Evolutionary conservation across 768 basidiomycete species (phyloP).

Genomic region (Pleurotus ostreatus): DNA sequence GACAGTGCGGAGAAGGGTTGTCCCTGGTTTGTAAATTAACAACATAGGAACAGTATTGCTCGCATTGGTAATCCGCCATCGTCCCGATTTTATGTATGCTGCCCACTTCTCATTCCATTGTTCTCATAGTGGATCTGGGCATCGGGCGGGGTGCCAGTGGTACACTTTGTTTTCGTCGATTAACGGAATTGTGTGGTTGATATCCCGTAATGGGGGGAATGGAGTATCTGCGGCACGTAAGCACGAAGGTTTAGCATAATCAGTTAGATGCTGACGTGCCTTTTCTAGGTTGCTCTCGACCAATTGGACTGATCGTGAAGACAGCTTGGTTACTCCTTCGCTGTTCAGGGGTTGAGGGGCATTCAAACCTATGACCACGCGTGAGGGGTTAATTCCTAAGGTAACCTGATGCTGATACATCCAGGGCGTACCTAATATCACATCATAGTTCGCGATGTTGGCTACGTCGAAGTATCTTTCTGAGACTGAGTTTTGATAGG

Average conservation of each 20-base stretch:
- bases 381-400: slow-evolving; percentile 22
- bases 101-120: slow-evolving; percentile 18
- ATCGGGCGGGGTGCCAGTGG: slow-evolving; percentile 17
- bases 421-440: slow-evolving; percentile 31
- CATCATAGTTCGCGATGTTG: slow-evolving; percentile 33
- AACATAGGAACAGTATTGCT: slow-evolving; percentile 14
- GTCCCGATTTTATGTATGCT: slow-evolving; percentile 16
- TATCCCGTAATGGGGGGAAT: slow-evolving; percentile 20
- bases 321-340: slow-evolving; percentile 6
- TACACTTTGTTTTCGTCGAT: slow-evolving; percentile 20
- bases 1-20: slow-evolving; percentile 26
- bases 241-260: slow-evolving; percentile 17
- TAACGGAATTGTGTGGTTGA: slow-evolving; percentile 22
- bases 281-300: slow-evolving; percentile 6
- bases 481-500: slow-evolving; percentile 28
- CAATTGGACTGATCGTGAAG: slow-evolving; percentile 8
- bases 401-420: slow-evolving; percentile 25
- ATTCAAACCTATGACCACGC: slow-evolving; percentile 12
- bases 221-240: slow-evolving; percentile 15
- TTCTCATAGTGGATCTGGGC: slow-evolving; percentile 17
- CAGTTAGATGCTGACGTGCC: slow-evolving; percentile 5
- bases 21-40: slow-evolving; percentile 22
- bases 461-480: slow-evolving; percentile 29
- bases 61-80: slow-evolving; percentile 18
- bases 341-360: slow-evolving; percentile 13